phyloP scores from a whole-genome alignment of 208 protist genomes.

The Crithidia bombi region DNA sequence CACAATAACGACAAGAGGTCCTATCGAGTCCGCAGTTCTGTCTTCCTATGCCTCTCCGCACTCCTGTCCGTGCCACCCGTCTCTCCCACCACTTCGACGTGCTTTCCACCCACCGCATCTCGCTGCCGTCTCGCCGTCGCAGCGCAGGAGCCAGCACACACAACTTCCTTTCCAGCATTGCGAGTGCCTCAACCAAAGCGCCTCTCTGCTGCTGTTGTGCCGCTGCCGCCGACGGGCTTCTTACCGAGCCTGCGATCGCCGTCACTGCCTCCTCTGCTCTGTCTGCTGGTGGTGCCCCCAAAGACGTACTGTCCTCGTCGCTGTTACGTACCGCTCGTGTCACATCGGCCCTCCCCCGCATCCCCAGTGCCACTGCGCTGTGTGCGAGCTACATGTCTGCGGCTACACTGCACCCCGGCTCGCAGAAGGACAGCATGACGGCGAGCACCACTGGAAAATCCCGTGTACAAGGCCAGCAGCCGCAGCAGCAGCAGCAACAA shows the following conservation, averaged over 20 bases:
- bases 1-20: no score
- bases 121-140: background rate
- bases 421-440: background rate
- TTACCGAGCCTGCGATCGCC: background rate
- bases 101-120: background rate
- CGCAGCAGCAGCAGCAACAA: background rate
- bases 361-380: background rate
- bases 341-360: background rate
- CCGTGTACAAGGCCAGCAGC: background rate
- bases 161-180: background rate
- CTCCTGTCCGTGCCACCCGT: background rate
- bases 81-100: background rate
- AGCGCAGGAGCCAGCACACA: background rate
- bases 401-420: conserved; percentile 41
- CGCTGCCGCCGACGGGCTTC: no score
- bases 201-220: no score
- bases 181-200: no score
- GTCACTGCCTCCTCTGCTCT: background rate
- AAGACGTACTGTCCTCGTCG: background rate
- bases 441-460: background rate
- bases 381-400: conserved; percentile 23
- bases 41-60: conserved; percentile 9
- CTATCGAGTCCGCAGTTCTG: background rate
- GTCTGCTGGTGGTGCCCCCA: background rate
- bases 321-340: conserved; percentile 3